Conservation (phyloP, 2,329 filamentous ascomycete genomes). For the Colletotrichum cereale region DNA sequence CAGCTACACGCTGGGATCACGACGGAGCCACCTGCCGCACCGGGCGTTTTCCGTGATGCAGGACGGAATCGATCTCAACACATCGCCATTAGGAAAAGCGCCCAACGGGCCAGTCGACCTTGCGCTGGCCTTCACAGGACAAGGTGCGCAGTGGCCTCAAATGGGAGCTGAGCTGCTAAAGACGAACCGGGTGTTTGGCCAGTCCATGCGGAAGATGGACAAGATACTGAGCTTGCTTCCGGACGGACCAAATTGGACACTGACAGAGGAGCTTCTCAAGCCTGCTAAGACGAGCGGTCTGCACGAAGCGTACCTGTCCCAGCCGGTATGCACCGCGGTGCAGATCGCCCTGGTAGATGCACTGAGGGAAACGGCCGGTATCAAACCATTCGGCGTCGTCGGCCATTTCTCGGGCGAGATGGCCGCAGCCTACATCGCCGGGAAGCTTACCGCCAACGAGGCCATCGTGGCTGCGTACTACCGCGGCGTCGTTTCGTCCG, state of each 20-base stretch:
- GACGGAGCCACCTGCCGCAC: constrained; percentile 39
- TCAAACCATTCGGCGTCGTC: constrained; percentile 52
- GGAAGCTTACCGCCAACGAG: constrained; percentile 47
- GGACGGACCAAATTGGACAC: constrained; percentile 41
- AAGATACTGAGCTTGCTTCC: constrained; percentile 8
- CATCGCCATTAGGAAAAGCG: constrained; percentile 1
- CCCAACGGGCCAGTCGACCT: constrained; percentile 6
- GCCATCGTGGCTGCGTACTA: constrained; percentile 57
- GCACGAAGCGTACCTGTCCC: constrained; percentile 43
- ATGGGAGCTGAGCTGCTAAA: constrained; percentile 47
- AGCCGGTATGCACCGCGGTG: constrained; percentile 49
- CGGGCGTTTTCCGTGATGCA: constrained; percentile 38
- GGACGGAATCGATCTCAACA: not conserved
- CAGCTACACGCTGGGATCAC: constrained; percentile 42
- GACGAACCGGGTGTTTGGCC: constrained; percentile 5
- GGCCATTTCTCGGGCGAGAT: constrained; percentile 52
- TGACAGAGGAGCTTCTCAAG: constrained; percentile 43
- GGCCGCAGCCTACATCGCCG: constrained; percentile 46
- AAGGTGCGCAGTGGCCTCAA: constrained; percentile 51
- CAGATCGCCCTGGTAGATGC: constrained; percentile 53
- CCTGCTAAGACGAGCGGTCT: not conserved
- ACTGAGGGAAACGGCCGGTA: constrained; percentile 45
- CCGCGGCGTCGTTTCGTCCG: constrained; percentile 49
- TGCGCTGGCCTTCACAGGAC: constrained; percentile 50
- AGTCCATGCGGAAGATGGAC: constrained; percentile 40